phyloP scores from a whole-genome alignment of 257 asterid genomes.

The Coffea canephora region DNA sequence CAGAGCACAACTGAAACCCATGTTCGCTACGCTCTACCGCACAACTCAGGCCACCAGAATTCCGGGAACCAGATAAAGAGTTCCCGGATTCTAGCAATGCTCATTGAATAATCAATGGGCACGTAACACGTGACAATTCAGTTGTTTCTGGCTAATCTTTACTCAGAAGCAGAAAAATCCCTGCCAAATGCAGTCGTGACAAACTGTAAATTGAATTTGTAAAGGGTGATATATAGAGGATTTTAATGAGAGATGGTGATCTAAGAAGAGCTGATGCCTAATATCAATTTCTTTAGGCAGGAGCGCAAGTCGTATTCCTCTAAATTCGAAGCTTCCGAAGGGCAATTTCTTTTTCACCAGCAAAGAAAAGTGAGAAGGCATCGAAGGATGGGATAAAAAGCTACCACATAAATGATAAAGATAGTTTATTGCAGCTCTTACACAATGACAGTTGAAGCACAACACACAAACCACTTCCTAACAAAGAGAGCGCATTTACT shows the following conservation, averaged over 20 bases:
- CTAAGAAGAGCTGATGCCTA: no score
- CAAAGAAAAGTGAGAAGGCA: background rate
- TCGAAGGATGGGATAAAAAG: background rate
- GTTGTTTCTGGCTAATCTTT: background rate
- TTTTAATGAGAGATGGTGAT: no score
- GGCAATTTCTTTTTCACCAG: background rate
- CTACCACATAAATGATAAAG: background rate
- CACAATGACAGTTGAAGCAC: background rate
- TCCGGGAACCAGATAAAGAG: background rate
- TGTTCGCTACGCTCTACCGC: background rate
- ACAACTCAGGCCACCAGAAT: background rate
- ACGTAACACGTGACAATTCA: background rate
- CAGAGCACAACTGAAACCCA: no score
- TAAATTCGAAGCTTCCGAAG: background rate
- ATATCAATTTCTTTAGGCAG: no score
- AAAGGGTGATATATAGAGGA: no score
- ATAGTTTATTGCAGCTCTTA: conserved; percentile 10
- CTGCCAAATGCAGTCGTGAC: background rate
- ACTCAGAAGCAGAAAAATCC: background rate
- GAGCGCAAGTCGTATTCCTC: no score
- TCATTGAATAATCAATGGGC: background rate
- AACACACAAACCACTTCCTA: background rate
- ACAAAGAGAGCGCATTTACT: background rate
- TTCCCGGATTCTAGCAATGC: no score
- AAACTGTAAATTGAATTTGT: no score